phyloP scores from a whole-genome alignment of 768 basidiomycete genomes.

The Chalciporus sphaerocephalus region DNA sequence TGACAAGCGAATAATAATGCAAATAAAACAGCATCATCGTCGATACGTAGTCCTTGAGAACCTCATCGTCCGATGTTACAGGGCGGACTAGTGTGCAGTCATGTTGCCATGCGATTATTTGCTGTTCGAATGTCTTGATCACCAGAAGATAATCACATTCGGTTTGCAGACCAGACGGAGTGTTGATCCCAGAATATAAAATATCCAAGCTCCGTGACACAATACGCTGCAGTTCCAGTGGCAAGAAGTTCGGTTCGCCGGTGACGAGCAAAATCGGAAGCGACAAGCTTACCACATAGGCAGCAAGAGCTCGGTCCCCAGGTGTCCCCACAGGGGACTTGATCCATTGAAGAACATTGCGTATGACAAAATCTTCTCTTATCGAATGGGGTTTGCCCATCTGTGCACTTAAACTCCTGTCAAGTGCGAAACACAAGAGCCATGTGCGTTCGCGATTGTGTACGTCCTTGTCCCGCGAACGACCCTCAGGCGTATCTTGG shows the following conservation, averaged over 20 bases:
- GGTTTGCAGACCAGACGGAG: conserved; percentile 76
- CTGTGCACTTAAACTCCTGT: conserved; percentile 88
- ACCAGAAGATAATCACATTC: conserved; percentile 83
- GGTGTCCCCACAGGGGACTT: conserved; percentile 57
- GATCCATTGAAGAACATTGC: conserved; percentile 75
- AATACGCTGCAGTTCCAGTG: conserved; percentile 81
- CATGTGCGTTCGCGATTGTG: conserved; percentile 95
- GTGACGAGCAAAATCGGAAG: background rate
- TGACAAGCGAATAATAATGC: conserved; percentile 80
- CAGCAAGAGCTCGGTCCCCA: conserved; percentile 65
- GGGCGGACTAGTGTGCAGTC: conserved; percentile 41
- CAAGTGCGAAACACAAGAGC: conserved; percentile 82
- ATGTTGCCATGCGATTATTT: conserved; percentile 58
- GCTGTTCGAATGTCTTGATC: conserved; percentile 80
- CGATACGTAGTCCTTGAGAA: conserved; percentile 22
- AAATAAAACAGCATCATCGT: conserved; percentile 64
- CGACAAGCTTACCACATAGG: conserved; percentile 59
- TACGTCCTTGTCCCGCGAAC: conserved; percentile 75
- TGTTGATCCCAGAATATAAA: conserved; percentile 76
- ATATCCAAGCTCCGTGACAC: conserved; percentile 86
- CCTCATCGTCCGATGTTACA: conserved; percentile 22
- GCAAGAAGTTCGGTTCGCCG: background rate
- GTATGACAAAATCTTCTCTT: conserved; percentile 90
- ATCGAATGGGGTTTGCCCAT: conserved; percentile 96
- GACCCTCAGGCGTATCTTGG: conserved; percentile 73